Evolutionary conservation across 495 filamentous ascomycete species (phyloP).

Genomic region (Hypomontagnella monticulosa): DNA sequence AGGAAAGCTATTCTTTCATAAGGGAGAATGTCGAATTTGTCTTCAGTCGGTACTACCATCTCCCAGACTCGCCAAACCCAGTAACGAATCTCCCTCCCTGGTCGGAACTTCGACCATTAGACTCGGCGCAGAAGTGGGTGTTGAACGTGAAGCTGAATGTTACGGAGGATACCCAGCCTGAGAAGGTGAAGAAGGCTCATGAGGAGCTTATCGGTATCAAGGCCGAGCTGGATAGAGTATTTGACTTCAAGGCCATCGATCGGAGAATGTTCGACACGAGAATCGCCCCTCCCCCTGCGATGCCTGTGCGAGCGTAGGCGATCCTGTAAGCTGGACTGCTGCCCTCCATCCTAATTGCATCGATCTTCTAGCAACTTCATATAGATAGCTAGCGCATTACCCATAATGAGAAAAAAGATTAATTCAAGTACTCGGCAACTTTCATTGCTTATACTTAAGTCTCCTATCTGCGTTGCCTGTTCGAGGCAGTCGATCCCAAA

Average conservation of each 20-base stretch:
- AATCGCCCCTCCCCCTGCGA: constrained; percentile 34
- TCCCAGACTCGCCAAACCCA: constrained; percentile 32
- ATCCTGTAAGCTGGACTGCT: background rate
- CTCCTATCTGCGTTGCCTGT: too few relatives aligned
- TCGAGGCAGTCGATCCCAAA: too few relatives aligned
- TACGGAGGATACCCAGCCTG: constrained; percentile 51
- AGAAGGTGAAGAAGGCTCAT: constrained; percentile 53
- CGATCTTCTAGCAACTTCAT: background rate
- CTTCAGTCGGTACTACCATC: constrained; percentile 48
- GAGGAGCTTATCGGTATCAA: constrained; percentile 47
- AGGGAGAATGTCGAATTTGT: constrained; percentile 53
- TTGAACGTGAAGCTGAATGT: constrained; percentile 53
- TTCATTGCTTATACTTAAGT: too few relatives aligned
- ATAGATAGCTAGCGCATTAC: too few relatives aligned
- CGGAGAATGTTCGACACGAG: constrained; percentile 54
- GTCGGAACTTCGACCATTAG: constrained; percentile 40
- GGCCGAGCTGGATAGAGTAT: constrained; percentile 51
- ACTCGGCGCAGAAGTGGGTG: constrained; percentile 50
- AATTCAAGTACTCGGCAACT: too few relatives aligned
- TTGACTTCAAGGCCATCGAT: constrained; percentile 56
- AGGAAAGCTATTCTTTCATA: constrained; percentile 56
- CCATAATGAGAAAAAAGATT: too few relatives aligned
- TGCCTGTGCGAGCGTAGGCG: constrained; percentile 25
- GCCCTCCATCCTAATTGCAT: background rate
- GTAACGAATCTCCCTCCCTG: constrained; percentile 29